These are phyloP conservation scores for Didymella sp. DNA, from an alignment of 2,329 filamentous ascomycete genomes.

Conservation along the genomic window DNA sequence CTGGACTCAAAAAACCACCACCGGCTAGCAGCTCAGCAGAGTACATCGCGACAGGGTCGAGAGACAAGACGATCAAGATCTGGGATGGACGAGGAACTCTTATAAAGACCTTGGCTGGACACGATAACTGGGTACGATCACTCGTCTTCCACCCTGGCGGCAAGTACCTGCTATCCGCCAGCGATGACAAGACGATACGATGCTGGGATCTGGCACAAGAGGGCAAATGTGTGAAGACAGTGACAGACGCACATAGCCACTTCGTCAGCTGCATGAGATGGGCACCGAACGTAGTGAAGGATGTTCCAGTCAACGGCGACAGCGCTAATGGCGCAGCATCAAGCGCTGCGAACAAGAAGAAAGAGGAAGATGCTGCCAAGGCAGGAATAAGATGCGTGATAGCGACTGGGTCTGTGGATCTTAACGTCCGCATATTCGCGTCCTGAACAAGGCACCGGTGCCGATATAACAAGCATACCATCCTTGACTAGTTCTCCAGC, in stretches of 20 bases:
- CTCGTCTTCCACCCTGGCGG: conserved; percentile 90
- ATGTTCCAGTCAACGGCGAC: conserved; percentile 54
- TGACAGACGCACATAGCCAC: conserved; percentile 78
- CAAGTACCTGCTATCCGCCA: conserved; percentile 84
- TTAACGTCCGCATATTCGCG: conserved; percentile 80
- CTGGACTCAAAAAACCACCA: conserved; percentile 83
- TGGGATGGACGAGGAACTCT: conserved; percentile 87
- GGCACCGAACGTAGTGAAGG: conserved; percentile 78
- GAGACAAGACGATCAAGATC: conserved; percentile 89
- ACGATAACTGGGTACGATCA: conserved; percentile 92
- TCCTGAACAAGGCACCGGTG: conserved; percentile 44
- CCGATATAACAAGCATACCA: neutral
- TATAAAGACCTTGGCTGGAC: conserved; percentile 82
- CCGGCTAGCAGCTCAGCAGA: conserved; percentile 77
- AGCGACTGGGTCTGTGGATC: conserved; percentile 85
- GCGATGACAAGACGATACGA: conserved; percentile 88
- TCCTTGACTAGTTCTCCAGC: neutral
- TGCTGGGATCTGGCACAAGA: conserved; percentile 95
- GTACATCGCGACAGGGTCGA: conserved; percentile 85
- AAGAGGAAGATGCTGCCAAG: conserved; percentile 58
- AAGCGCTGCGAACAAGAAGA: conserved; percentile 60
- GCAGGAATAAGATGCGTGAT: conserved; percentile 82
- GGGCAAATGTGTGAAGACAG: conserved; percentile 83
- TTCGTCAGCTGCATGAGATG: conserved; percentile 88
- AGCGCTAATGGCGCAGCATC: conserved; percentile 52